These are phyloP conservation scores for Coemansia biformis DNA, from an alignment of 192 early-diverging fungal genomes.

Conservation along the genomic window DNA sequence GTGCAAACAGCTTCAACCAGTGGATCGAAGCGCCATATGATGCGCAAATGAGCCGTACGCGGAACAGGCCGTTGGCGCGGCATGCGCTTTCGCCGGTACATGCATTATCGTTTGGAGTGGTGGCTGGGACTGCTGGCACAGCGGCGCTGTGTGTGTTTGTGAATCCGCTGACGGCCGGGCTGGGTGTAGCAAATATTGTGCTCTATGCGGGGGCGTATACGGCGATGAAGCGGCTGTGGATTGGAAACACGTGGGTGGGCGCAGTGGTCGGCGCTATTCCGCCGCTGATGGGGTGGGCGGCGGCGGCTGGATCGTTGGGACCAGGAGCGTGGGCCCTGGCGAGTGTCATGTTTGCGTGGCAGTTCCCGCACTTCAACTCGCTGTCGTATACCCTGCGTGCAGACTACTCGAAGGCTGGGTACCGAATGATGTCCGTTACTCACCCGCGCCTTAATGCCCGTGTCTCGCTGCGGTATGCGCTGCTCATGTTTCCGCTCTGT, in stretches of 20 bases:
- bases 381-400: slow-evolving; percentile 83
- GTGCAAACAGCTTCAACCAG: slow-evolving; percentile 95
- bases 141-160: slow-evolving; percentile 65
- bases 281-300: slow-evolving; percentile 97
- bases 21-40: slow-evolving; percentile 94
- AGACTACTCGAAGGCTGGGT: slow-evolving; percentile 96
- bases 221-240: slow-evolving; percentile 84
- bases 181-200: slow-evolving; percentile 82
- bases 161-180: slow-evolving; percentile 76
- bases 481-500: slow-evolving; percentile 66
- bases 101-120: slow-evolving; percentile 67
- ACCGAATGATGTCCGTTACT: slow-evolving; percentile 89
- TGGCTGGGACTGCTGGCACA: slow-evolving; percentile 64
- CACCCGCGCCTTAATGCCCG: slow-evolving; percentile 84
- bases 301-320: slow-evolving; percentile 69
- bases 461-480: slow-evolving; percentile 77
- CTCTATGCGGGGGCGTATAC: slow-evolving; percentile 90
- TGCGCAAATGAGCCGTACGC: slow-evolving; percentile 93
- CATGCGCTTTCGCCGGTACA: slow-evolving; percentile 70
- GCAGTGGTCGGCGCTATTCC: slow-evolving; percentile 94
- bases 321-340: slow-evolving; percentile 78
- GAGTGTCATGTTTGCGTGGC: slow-evolving; percentile 87
- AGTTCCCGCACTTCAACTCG: slow-evolving; percentile 98
- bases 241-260: slow-evolving; percentile 95
- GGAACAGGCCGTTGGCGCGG: slow-evolving; percentile 79